Evolutionary conservation across 225 moss, liverwort and hornwort species (phyloP).

Genomic region (Polytrichum formosum): DNA sequence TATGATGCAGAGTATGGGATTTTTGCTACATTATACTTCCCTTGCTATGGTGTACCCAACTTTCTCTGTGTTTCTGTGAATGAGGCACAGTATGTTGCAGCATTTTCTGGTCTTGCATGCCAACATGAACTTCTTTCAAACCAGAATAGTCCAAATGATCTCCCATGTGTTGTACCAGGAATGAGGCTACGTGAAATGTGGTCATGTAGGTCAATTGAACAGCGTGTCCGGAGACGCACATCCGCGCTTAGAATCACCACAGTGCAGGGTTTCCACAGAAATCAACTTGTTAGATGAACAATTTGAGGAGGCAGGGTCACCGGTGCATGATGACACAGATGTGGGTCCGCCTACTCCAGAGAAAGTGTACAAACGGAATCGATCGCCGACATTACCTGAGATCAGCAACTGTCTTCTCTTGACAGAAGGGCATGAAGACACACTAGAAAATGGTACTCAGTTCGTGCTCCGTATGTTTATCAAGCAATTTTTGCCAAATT

Average conservation of each 20-base stretch:
- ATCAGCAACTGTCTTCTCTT: background rate
- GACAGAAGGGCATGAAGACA: background rate
- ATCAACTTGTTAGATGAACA: background rate
- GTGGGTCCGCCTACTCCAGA: constrained; percentile 9
- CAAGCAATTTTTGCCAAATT: too few species aligned
- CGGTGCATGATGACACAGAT: background rate
- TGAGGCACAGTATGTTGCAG: too few species aligned
- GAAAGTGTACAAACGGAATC: constrained; percentile 5
- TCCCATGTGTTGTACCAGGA: background rate
- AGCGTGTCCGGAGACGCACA: background rate
- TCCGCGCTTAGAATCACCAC: background rate
- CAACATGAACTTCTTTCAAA: too few species aligned
- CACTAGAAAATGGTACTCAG: constrained; percentile 1
- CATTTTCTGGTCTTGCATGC: too few species aligned
- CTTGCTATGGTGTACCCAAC: too few species aligned
- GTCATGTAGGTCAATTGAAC: background rate
- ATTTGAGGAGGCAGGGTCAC: background rate
- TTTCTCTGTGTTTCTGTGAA: too few species aligned
- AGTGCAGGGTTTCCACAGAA: background rate
- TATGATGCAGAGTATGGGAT: too few species aligned
- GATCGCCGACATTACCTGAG: too few species aligned
- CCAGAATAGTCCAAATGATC: too few species aligned
- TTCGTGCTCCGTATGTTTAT: too few species aligned
- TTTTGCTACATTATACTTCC: too few species aligned
- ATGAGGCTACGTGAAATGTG: background rate